phyloP scores from a whole-genome alignment of 1,139 yeast species.

The Diutina rugosa region DNA sequence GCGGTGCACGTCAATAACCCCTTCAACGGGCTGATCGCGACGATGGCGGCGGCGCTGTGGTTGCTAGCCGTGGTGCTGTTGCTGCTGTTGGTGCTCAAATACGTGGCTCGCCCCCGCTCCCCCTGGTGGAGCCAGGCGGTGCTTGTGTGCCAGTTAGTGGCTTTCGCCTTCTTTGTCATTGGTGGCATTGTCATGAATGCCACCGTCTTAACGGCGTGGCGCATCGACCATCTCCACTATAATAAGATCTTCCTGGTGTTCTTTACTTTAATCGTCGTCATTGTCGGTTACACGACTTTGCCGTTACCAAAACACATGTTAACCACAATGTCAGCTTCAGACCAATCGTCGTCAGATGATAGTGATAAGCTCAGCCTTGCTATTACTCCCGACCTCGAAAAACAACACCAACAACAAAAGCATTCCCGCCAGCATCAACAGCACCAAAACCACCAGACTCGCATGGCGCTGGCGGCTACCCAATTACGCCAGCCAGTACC shows the following conservation, averaged over 20 bases:
- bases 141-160: not conserved
- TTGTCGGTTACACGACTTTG: not conserved
- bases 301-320: not conserved
- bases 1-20: not conserved
- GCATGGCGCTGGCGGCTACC: too few species aligned
- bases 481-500: not conserved
- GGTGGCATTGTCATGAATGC: not conserved
- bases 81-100: not conserved
- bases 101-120: not conserved
- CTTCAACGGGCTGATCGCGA: not conserved
- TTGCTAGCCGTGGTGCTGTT: not conserved
- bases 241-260: not conserved
- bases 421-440: not conserved
- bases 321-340: not conserved
- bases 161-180: not conserved
- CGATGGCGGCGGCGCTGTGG: constrained; percentile 1
- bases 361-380: not conserved
- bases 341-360: not conserved
- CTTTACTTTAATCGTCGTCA: not conserved
- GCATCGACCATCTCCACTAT: not conserved
- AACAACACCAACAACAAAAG: not conserved
- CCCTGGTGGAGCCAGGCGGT: not conserved
- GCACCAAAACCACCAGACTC: not conserved
- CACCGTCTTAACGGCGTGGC: not conserved
- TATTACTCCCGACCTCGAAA: not conserved